A percentile compares a stretch with the other conserved stretches of the same genome.
These are phyloP conservation scores for Anthostomella pinea DNA, from an alignment of 2,329 filamentous ascomycete species.

Conservation along the genomic window DNA sequence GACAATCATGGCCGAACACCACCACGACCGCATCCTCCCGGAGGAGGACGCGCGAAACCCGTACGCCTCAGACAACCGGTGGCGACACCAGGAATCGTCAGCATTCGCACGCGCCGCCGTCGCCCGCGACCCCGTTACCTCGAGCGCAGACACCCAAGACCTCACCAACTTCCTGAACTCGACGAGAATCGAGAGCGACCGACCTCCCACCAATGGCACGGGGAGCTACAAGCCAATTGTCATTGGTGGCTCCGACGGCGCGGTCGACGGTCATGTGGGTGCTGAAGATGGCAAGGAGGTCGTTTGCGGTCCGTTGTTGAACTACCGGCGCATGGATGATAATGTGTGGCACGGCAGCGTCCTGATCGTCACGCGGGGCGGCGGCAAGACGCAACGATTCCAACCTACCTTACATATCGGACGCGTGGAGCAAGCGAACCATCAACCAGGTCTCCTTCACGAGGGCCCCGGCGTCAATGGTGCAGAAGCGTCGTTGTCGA, in stretches of 20 bases:
- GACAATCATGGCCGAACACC: conserved; percentile 21
- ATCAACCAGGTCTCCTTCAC: conserved; percentile 26
- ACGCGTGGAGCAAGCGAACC: conserved; percentile 30
- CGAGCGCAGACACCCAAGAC: conserved; percentile 44
- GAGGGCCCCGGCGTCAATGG: conserved; percentile 31
- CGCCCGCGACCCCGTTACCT: conserved; percentile 39
- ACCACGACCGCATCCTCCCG: conserved; percentile 22
- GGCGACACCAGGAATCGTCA: conserved; percentile 63
- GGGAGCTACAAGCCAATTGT: conserved; percentile 48
- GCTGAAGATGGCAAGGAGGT: conserved; percentile 54
- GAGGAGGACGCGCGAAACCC: conserved; percentile 45
- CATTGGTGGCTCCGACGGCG: conserved; percentile 36
- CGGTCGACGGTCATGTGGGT: conserved; percentile 18
- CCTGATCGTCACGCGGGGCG: conserved; percentile 74
- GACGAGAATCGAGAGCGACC: conserved; percentile 46
- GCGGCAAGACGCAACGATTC: conserved; percentile 55
- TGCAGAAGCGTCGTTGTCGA: conserved; percentile 22
- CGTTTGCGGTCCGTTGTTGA: conserved; percentile 70
- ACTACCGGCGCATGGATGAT: conserved; percentile 72
- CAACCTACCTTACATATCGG: conserved; percentile 59
- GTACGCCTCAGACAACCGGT: conserved; percentile 54
- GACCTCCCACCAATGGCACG: conserved; percentile 26
- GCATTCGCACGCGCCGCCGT: conserved; percentile 49
- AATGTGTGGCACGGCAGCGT: conserved; percentile 80
- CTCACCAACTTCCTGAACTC: conserved; percentile 57